A percentile compares a stretch with the other conserved stretches of the same genome.
Evolutionary conservation across 2,329 filamentous ascomycete genomes (phyloP).

Genomic region (Beauveria rudraprayagi): DNA sequence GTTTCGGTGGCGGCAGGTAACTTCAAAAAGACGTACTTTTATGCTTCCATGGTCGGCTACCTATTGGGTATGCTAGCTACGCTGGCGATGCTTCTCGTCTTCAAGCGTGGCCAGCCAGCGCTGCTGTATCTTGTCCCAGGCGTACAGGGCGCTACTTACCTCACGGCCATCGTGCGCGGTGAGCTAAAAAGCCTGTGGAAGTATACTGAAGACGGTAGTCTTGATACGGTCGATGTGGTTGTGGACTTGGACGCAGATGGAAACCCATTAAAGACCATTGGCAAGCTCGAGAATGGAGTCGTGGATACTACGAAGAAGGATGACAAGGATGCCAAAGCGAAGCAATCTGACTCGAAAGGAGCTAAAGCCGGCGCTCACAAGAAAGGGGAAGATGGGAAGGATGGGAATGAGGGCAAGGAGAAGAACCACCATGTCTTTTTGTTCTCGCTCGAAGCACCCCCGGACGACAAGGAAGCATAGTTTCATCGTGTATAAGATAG

Average conservation of each 20-base stretch:
- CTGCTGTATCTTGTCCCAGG: slow-evolving; percentile 87
- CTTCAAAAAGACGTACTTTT: slow-evolving; percentile 84
- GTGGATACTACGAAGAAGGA: slow-evolving; percentile 26
- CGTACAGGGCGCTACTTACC: slow-evolving; percentile 67
- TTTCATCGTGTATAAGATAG: too few species aligned
- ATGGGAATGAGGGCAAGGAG: slow-evolving; percentile 11
- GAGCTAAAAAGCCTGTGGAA: slow-evolving; percentile 71
- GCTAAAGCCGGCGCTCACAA: not conserved
- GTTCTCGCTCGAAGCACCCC: slow-evolving; percentile 25
- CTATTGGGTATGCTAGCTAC: slow-evolving; percentile 69
- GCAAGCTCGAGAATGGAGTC: slow-evolving; percentile 30
- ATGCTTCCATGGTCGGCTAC: slow-evolving; percentile 69
- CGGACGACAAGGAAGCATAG: slow-evolving; percentile 6
- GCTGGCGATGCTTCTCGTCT: slow-evolving; percentile 67
- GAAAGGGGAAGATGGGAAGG: slow-evolving; percentile 14
- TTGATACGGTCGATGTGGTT: slow-evolving; percentile 47
- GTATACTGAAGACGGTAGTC: slow-evolving; percentile 65
- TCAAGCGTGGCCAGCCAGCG: slow-evolving; percentile 78
- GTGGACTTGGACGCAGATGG: slow-evolving; percentile 46
- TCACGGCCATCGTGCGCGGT: slow-evolving; percentile 61
- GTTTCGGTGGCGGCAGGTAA: slow-evolving; percentile 29
- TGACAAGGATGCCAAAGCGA: slow-evolving; percentile 15
- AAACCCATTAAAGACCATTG: slow-evolving; percentile 33
- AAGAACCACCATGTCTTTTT: slow-evolving; percentile 24
- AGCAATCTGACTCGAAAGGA: not conserved